Conservation (phyloP, 805 yeast species). For the Blastobotrys chiropterorum region DNA sequence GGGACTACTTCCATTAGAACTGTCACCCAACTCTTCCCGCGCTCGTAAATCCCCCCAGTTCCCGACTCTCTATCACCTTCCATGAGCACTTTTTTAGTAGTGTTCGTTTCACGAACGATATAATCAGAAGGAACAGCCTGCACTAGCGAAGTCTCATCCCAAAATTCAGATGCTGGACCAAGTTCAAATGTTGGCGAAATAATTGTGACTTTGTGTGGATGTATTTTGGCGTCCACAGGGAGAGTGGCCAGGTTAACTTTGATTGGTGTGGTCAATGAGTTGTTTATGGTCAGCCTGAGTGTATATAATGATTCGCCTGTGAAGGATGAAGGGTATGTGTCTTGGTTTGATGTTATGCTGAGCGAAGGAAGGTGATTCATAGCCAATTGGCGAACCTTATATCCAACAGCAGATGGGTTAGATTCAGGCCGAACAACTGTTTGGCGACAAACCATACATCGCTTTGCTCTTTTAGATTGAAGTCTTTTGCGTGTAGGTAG, state of each 20-base stretch:
- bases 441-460: conserved; percentile 30
- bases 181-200: conserved; percentile 17
- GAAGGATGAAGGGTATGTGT: conserved; percentile 1
- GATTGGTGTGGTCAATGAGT: conserved; percentile 14
- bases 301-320: conserved; percentile 4
- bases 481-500: conserved; percentile 26
- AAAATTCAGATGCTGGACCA: conserved; percentile 19
- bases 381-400: conserved; percentile 22
- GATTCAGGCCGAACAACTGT: conserved; percentile 30
- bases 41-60: conserved; percentile 10
- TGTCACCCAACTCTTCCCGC: conserved; percentile 28
- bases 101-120: conserved; percentile 23
- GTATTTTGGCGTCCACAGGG: conserved; percentile 2
- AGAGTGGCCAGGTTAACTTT: conserved; percentile 16
- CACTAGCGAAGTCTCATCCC: conserved; percentile 23
- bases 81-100: conserved; percentile 26
- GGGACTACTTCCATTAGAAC: conserved; percentile 13
- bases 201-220: conserved; percentile 14
- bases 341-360: neutral
- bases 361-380: conserved; percentile 22
- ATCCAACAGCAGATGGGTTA: conserved; percentile 19
- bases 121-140: conserved; percentile 22
- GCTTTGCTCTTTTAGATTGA: conserved; percentile 24
- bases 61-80: conserved; percentile 16
- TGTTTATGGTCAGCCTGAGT: conserved; percentile 19